Evolutionary conservation across 345 rosid species (phyloP), one percentile per base, ranked within the genome.

Genomic region (Turnera subulata): DNA sequence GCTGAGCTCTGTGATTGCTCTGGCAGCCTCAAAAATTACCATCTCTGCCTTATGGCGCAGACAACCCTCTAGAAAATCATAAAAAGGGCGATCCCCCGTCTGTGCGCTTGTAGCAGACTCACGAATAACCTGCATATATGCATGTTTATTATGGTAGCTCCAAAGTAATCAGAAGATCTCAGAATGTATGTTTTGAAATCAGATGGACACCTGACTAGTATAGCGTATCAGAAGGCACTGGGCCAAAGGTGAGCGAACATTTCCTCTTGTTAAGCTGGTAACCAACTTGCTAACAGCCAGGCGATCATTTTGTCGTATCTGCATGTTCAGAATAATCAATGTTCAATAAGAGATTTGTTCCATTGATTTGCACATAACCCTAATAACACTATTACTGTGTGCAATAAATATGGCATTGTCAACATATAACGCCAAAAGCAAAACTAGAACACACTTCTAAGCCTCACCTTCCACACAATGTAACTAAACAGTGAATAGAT

Each of bases 1-100:
- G 79, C 73, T 82, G 65, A 92, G 96, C 83, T 84, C 98, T 3
- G 98, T 92, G 65, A 92, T 92, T n/a, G 98, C 97, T 73, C 97
- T 86, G 62, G 98, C 98, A 67, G 97, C 96, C 82, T 89, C 98
- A 73, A 92, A 85, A 63, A 89, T 86, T 62, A 89, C 98, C 97
- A 89, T 89, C 83, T 92, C 98, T 40, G 97, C 89, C 75, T 89
- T 92, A 55, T 92, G 96, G 71, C 97, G 96, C 59, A 92, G 80
- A 72, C 98, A 89, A 65, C 93, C 77, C 80, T 92, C 98, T 66
- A 92, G 82, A 79, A 83, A 92, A 50, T 92, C 98, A 80, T 84
- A 92, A 68, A 92, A 89, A 6, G 97, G 98, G 66, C 97, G 88
- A 64, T 92, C 97, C 47, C 89, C 97, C 9, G 86, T 65, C 73